Evolutionary conservation across 2,329 filamentous ascomycete genomes (phyloP), one percentile per base, ranked within the genome.

Genomic region (Pseudocercospora pini-densiflorae): DNA sequence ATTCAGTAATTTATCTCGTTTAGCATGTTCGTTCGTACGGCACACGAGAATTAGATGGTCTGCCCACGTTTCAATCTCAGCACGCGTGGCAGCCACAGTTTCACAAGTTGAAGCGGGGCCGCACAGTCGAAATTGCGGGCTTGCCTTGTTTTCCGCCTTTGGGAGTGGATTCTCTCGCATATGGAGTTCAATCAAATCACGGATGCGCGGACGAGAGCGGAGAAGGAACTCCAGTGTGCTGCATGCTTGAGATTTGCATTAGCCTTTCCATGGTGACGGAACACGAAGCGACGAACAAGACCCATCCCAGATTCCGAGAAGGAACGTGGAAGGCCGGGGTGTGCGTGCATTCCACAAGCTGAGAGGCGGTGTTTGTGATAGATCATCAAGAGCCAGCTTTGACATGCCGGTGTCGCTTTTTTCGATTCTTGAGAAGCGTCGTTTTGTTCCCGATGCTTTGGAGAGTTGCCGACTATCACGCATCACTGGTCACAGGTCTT

Each of bases 261-360:
- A 54, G 49, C 12, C 23, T 54, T 54, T 54, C 49, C 49, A 54
- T 54, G 49, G 21, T 7, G 49, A 24, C 49, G 49, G 24, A 54
- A 31, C 51, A 29, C 51, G 27, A 55, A n/a, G 51, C 51, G 51
- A 31, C n/a, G 12, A 27, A 55, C 47, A 51, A 51, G 47, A 55
- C 51, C 23, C 24, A 55, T 55, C 27, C 24, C 51, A 19, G 23
- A 31, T 23, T 14, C 51, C 51, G 7, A 55, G 27, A 55, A 55
- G 51, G 51, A 55, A 55, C 23, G 23, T 55, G 51, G 23, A 31
- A 31, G 23, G 23, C 27, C 8, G 51, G 23, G 51, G 16, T 27
- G 47, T 27, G 47, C 47, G 24, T 51, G 21, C 47, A 27, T 23
- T 51, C 47, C 21, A 27, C 21, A 23, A 51, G 47, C 19, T 51